These are phyloP conservation scores for Nevesoporus exiguus DNA, from an alignment of 768 basidiomycete species.

Conservation along the genomic window DNA sequence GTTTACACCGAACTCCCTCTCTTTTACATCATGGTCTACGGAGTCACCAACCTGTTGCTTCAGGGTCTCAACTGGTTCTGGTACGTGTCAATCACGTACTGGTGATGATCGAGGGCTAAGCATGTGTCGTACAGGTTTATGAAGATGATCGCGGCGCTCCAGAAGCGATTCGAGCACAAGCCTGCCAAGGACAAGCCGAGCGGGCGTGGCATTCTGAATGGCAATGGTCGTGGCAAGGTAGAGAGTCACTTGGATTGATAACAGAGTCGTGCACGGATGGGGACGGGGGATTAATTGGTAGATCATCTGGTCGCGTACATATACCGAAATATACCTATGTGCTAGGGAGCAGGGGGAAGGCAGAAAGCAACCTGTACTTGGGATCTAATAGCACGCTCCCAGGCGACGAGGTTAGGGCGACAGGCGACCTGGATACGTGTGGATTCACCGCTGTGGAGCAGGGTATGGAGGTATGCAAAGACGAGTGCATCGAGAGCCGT, in stretches of 20 bases:
- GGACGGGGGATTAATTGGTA: not conserved
- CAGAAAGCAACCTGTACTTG: conserved; percentile 54
- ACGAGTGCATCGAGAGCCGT: conserved; percentile 79
- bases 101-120: not conserved
- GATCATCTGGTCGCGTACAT: not conserved
- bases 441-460: conserved; percentile 43
- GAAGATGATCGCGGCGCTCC: conserved; percentile 68
- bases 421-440: conserved; percentile 64
- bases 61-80: conserved; percentile 78
- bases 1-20: conserved; percentile 54
- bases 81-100: conserved; percentile 38
- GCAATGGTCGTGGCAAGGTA: conserved; percentile 15
- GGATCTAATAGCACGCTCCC: conserved; percentile 68
- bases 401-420: conserved; percentile 73
- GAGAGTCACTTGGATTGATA: conserved; percentile 10
- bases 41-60: conserved; percentile 58
- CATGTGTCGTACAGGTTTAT: conserved; percentile 45
- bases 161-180: conserved; percentile 51
- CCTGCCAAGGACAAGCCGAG: conserved; percentile 11
- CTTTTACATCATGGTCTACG: conserved; percentile 48
- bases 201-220: conserved; percentile 13
- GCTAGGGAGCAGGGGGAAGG: conserved; percentile 6
- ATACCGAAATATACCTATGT: conserved; percentile 18
- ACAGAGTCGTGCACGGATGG: not conserved
- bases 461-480: conserved; percentile 76